Evolutionary conservation across 2,329 filamentous ascomycete species (phyloP).

Genomic region (Penicillium rolfsii): DNA sequence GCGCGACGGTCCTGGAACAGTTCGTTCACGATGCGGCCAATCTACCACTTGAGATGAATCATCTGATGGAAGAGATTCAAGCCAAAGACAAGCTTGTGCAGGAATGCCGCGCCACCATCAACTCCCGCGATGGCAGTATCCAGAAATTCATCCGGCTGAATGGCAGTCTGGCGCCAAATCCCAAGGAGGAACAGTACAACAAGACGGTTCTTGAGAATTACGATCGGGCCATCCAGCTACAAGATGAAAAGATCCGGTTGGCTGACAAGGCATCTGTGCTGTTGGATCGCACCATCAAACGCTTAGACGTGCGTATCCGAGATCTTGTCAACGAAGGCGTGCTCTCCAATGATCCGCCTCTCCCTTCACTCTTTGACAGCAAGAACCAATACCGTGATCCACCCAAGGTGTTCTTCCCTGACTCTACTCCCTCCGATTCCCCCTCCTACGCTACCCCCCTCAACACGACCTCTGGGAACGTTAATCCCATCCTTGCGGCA

Average conservation of each 20-base stretch:
- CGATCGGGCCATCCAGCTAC: slow-evolving; percentile 60
- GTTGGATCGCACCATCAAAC: slow-evolving; percentile 66
- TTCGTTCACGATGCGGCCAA: slow-evolving; percentile 68
- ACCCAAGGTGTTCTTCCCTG: slow-evolving; percentile 55
- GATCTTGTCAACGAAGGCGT: slow-evolving; percentile 63
- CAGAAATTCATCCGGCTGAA: slow-evolving; percentile 69
- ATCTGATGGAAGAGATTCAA: slow-evolving; percentile 68
- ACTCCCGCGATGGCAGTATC: slow-evolving; percentile 61
- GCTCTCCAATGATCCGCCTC: slow-evolving; percentile 60
- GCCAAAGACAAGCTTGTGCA: slow-evolving; percentile 66
- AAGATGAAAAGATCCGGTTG: slow-evolving; percentile 65
- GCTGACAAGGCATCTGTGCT: slow-evolving; percentile 63
- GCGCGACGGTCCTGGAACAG: slow-evolving; percentile 65
- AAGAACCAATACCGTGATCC: slow-evolving; percentile 49
- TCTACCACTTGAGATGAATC: slow-evolving; percentile 65
- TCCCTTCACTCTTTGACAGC: slow-evolving; percentile 62
- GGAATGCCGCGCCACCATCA: slow-evolving; percentile 60
- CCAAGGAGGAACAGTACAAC: slow-evolving; percentile 65
- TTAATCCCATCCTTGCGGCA: slow-evolving; percentile 56
- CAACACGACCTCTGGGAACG: slow-evolving; percentile 59
- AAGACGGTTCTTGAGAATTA: slow-evolving; percentile 61
- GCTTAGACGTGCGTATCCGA: slow-evolving; percentile 64
- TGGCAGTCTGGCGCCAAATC: slow-evolving; percentile 63
- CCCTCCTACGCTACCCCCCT: slow-evolving; percentile 52
- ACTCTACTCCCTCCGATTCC: slow-evolving; percentile 49